A percentile compares a stretch with the other conserved stretches of the same genome.
Conservation (phyloP, 2,329 filamentous ascomycete genomes). For the Macrophomina phaseolina region DNA sequence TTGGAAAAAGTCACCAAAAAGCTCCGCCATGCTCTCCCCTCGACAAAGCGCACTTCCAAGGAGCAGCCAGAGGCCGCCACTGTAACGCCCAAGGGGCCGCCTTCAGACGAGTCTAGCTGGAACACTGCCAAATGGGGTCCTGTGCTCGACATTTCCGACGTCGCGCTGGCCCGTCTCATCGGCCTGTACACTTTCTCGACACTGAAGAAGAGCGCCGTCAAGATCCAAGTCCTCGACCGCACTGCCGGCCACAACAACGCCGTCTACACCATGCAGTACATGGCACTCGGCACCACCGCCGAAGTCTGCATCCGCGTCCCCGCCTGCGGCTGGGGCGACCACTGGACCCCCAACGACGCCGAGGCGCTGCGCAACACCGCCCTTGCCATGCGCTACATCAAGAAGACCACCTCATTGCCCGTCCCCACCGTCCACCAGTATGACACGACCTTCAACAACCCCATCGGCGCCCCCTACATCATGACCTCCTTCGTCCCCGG, state of each 20-base stretch:
- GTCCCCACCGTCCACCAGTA: conserved; percentile 32
- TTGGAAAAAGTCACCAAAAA: background rate
- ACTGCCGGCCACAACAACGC: background rate
- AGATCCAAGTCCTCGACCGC: background rate
- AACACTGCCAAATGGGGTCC: background rate
- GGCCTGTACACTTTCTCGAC: conserved; percentile 11
- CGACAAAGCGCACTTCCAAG: background rate
- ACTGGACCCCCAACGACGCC: conserved; percentile 1
- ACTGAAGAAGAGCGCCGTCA: background rate
- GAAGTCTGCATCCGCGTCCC: conserved; percentile 13
- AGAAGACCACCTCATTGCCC: conserved; percentile 27
- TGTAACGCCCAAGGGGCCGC: background rate
- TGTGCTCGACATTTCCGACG: background rate
- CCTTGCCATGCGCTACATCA: conserved; percentile 29
- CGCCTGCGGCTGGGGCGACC: background rate
- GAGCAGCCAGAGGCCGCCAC: background rate
- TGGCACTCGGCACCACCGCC: background rate
- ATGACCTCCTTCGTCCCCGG: conserved; percentile 32
- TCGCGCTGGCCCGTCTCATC: background rate
- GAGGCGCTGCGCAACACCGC: background rate
- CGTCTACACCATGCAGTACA: conserved; percentile 1
- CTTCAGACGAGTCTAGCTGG: background rate
- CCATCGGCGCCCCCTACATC: conserved; percentile 32
- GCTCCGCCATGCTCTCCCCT: background rate
- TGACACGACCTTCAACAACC: conserved; percentile 29